phyloP scores from a whole-genome alignment of 176 grass and related monocot species.

The Bothriochloa decipiens region DNA sequence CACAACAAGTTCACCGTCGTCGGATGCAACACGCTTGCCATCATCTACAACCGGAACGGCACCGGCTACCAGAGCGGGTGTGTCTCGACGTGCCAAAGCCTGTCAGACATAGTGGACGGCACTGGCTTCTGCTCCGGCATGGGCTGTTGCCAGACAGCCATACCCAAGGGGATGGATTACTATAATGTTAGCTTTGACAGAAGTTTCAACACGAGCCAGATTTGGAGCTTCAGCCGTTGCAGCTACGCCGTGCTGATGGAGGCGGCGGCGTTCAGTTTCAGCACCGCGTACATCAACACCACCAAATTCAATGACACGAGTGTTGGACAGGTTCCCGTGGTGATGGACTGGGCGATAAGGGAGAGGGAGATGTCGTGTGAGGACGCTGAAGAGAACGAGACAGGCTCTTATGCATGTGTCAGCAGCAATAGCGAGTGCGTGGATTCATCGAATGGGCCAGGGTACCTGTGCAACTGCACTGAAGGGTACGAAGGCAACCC shows the following conservation, averaged over 20 bases:
- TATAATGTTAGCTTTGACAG: fast-evolving
- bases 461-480: conserved; percentile 38
- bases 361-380: neutral
- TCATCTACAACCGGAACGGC: neutral
- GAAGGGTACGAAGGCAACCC: conserved; percentile 38
- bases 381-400: neutral
- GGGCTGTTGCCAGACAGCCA: conserved; percentile 46
- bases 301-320: conserved; percentile 17
- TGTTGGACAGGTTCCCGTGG: neutral
- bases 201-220: neutral
- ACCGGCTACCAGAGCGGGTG: conserved; percentile 26
- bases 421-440: conserved; percentile 16
- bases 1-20: neutral
- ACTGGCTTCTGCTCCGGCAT: conserved; percentile 35
- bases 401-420: neutral
- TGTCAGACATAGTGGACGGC: neutral
- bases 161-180: conserved; percentile 14
- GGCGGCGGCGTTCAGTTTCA: conserved; percentile 6
- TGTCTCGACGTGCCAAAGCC: conserved; percentile 12
- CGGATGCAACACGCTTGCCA: neutral
- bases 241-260: conserved; percentile 37
- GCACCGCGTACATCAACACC: neutral
- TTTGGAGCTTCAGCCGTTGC: neutral
- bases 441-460: neutral
- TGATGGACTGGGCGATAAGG: conserved; percentile 35